Evolutionary conservation across 2,329 filamentous ascomycete species (phyloP), one percentile per base, ranked within the genome.

Genomic region (Xylaria sp.): DNA sequence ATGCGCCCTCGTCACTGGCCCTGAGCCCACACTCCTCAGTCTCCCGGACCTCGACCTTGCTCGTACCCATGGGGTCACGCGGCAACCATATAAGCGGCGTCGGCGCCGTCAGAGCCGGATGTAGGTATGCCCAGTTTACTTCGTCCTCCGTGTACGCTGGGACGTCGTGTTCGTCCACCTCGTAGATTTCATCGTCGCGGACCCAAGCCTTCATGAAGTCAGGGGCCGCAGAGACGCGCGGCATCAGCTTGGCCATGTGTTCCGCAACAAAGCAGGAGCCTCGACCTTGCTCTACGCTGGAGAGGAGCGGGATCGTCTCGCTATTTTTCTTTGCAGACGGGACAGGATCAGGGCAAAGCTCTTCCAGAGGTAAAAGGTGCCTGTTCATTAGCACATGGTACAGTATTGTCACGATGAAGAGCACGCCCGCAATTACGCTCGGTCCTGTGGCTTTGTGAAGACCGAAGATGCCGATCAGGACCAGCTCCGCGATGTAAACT

Each of bases 401-500:
- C 12, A 92, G 80, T 8, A 89, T 78, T 3, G 88, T 88, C 75
- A 89, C 86, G 72, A 92, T 71, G 60, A 91, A 80, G 74, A 90
- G 85, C 68, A 90, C 79, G 58, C 89, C 84, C 83, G 89, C 88
- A 52, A 92, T 81, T 61, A 91, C 80, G 64, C 91, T 75, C 1
- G 90, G 90, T 2, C 89, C 90, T 31, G 86, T 76, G 0, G 85
- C 84, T 15, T 82, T 82, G 25, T 82, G 85, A 68, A 92, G 87
- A 49, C 85, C 86, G 75, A 93, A 92, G 15, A 94, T 84, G 55
- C 91, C 91, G 70, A 93, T 88, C 64, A 94, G 79, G 76, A 89
- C 91, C 54, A 92, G 79, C 71, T 92, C 88, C 1, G 87, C 85
- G 46, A 94, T 83, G 78, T 94, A 94, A 64, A 92, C 84, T 52